Evolutionary conservation across 2,329 filamentous ascomycete species (phyloP).

Genomic region (Aureobasidium uvarum): DNA sequence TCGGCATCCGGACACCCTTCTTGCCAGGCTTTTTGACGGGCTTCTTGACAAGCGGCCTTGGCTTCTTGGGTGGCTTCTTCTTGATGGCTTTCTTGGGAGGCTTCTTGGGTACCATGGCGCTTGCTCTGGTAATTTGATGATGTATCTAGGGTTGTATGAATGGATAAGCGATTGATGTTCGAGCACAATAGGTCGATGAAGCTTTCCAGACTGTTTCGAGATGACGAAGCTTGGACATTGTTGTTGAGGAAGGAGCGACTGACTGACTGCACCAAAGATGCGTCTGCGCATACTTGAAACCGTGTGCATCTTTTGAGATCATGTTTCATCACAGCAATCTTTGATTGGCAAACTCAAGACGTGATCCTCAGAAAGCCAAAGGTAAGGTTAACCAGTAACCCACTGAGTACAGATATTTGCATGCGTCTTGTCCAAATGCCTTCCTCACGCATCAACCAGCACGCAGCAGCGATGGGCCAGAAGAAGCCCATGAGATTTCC

Average conservation of each 20-base stretch:
- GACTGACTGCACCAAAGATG: neutral
- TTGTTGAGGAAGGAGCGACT: neutral
- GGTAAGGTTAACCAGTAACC: conserved; percentile 73
- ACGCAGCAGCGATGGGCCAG: conserved; percentile 82
- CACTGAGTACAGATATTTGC: conserved; percentile 82
- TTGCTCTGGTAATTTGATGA: neutral
- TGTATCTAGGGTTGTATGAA: neutral
- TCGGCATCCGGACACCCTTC: neutral
- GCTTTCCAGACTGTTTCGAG: neutral
- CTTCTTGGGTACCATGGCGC: neutral
- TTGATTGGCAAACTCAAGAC: neutral
- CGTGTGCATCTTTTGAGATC: neutral
- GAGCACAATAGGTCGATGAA: neutral
- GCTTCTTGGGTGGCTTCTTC: neutral
- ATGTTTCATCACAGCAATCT: too few relatives aligned
- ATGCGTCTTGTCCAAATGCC: conserved; percentile 82
- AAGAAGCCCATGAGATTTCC: conserved; percentile 92
- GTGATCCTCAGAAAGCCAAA: conserved; percentile 69
- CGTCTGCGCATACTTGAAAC: neutral
- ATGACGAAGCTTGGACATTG: neutral
- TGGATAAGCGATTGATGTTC: neutral
- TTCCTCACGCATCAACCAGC: conserved; percentile 82
- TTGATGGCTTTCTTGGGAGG: neutral
- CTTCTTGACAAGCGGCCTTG: neutral
- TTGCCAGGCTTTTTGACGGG: neutral